Percentiles rank a stretch among this genome's conserved stretches.
phyloP scores from a whole-genome alignment of 2,329 filamentous ascomycete genomes.

The Cladophialophora immunda region DNA sequence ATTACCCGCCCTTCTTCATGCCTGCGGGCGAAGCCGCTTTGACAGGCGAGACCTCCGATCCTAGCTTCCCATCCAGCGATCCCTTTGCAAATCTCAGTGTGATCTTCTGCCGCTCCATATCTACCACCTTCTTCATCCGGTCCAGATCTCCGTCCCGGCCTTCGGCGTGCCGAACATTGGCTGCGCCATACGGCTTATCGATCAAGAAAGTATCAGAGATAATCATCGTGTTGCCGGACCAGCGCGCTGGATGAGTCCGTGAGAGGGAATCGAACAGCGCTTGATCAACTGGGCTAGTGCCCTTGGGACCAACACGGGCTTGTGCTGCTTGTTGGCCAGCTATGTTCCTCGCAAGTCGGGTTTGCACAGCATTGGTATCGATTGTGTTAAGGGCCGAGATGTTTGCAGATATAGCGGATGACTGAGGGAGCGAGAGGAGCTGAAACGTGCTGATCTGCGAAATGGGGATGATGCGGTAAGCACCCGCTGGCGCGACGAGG shows the following conservation, averaged over 20 bases:
- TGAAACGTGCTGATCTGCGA: conserved; percentile 67
- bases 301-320: conserved; percentile 64
- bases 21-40: conserved; percentile 23
- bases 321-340: conserved; percentile 66
- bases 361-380: conserved; percentile 63
- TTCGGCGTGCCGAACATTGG: conserved; percentile 59
- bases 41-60: conserved; percentile 21
- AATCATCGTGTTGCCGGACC: conserved; percentile 67
- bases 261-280: conserved; percentile 70
- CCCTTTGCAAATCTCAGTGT: conserved; percentile 34
- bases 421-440: conserved; percentile 55
- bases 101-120: conserved; percentile 60
- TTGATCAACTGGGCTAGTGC: conserved; percentile 68
- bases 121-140: conserved; percentile 59
- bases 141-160: conserved; percentile 52
- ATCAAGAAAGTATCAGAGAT: conserved; percentile 69
- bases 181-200: conserved; percentile 64
- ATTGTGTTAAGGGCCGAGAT: conserved; percentile 59
- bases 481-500: conserved; percentile 53
- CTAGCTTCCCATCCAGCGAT: conserved; percentile 34
- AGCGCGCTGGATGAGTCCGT: conserved; percentile 68
- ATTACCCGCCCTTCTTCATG: conserved; percentile 37
- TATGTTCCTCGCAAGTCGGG: conserved; percentile 65
- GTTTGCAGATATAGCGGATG: conserved; percentile 51
- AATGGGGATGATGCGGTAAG: conserved; percentile 69